Base-by-base conservation (phyloP, 2,329 filamentous ascomycete species). In the Pyricularia pennisetigena region DNA sequence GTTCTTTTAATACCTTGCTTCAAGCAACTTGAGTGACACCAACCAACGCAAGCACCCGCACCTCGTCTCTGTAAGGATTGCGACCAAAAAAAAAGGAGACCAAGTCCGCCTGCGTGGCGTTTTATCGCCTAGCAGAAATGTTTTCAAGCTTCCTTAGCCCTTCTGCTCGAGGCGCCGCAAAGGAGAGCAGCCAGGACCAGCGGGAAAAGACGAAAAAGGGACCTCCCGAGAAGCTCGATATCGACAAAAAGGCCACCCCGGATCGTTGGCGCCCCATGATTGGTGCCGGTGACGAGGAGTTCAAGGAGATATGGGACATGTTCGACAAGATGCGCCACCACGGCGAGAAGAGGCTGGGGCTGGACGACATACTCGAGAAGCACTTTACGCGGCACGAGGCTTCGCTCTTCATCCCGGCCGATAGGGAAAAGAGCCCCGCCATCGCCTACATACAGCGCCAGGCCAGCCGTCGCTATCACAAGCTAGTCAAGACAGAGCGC, bases 311-410 rank as follows among this genome's bases (percentile, higher is more conserved):
- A 32, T 57, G 23, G 41, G 29, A 41, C 20, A 32, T 30, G 66
- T 62, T 67, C 54, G 16, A 24, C 28, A 64, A 23, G 16, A 61
- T 68, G 24, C 61, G 64, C 49, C 12, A 28, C 32, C 32, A 41
- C 12, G 63, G 35, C n/a, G 30, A 26, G 5, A 16, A 57, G n/a
- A 10, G 29, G 4, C 9, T 24, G 28, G 6, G 30, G 28, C 49
- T 68, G 23, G 12, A 16, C 12, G 61, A 65, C 4, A 54, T 67
- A 23, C 54, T 69, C 7, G 65, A 65, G 9, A 61, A 49, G n/a
- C 20, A 64, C 61, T 69, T 69, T 62, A 61, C 65, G 2, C 32
- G 16, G 20, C 65, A 64, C 65, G 68, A 69, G 68, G 59, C 57
- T 35, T 23, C n/a, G 16, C 57, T 69, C n/a, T 54, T 69, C 24